Evolutionary conservation across 176 grass and related monocot species (phyloP).

Genomic region (Juncus inflexus): DNA sequence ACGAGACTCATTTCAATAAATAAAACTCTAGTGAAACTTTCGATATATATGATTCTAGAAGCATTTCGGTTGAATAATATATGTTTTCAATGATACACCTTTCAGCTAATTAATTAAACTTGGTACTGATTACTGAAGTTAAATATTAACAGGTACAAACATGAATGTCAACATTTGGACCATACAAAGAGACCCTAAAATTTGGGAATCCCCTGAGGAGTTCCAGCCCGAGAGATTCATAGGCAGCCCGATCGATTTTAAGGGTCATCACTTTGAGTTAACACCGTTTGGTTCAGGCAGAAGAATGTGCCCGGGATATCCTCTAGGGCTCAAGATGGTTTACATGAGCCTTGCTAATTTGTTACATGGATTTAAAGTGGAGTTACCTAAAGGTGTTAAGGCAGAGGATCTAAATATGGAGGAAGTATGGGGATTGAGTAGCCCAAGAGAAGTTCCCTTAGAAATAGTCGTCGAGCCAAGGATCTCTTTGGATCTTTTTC

Average conservation of each 20-base stretch:
- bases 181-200: constrained; percentile 44
- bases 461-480: too few relatives aligned
- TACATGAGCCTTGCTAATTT: constrained; percentile 38
- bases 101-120: too few relatives aligned
- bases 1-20: too few relatives aligned
- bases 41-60: too few relatives aligned
- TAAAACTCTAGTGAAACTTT: too few relatives aligned
- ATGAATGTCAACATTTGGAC: constrained; percentile 61
- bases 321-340: constrained; percentile 52
- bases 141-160: constrained; percentile 21
- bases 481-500: too few relatives aligned
- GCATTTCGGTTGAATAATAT: too few relatives aligned
- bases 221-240: constrained; percentile 43
- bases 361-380: constrained; percentile 49
- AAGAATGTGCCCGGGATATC: constrained; percentile 51
- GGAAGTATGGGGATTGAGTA: constrained; percentile 19
- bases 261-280: constrained; percentile 51
- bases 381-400: constrained; percentile 34
- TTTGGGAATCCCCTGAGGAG: constrained; percentile 48
- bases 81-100: too few relatives aligned
- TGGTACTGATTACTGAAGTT: too few relatives aligned
- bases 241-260: constrained; percentile 33
- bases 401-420: constrained; percentile 12
- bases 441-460: too few relatives aligned
- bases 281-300: constrained; percentile 56